Evolutionary conservation across 208 protist species (phyloP), one percentile per base, ranked within the genome.

Genomic region (Willaertia magna): DNA sequence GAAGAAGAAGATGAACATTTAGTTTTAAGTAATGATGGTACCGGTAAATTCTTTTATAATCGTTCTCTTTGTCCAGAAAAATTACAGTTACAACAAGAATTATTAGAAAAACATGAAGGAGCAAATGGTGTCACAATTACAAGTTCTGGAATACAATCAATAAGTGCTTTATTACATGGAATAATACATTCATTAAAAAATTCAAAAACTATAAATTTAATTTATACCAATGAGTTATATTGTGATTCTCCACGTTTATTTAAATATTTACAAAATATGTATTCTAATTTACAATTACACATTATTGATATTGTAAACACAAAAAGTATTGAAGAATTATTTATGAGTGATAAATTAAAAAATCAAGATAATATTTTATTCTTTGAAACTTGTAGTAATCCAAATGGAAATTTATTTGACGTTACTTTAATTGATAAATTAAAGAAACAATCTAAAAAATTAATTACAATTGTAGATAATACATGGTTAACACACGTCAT

Each of bases 301-400:
- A 20, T 4, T 9, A 39, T 85, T 12, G 47, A 67, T 78, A 18
- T 85, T 47, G 6, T 7, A 34, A 20, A 85, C 0, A n/a, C 12
- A 6, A 30, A 67, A 16, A n/a, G 26, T 20, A 74, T 85, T 34
- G 34, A 67, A 39, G 1, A 12, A 22, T 34, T 40, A 49, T 85
- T 85, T 78, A 2, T 40, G 42, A 40, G 48, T 6, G 26, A 49
- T 34, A 55, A 55, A 34, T 51, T 78, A 12, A 6, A 26, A 7
- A 67, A 51, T 26, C 43, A 78, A 51, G n/a, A 26, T 1, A 51
- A 51, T 34, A 48, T 85, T 4, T 67, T 85, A 4, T 78, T 79
- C 82, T 85, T 85, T 78, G 82, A 85, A 20, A 51, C 14, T 30
- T 85, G 82, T 49, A 67, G 42, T 48, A 85, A 85, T 51, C 82